Percentiles rank a stretch among this genome's conserved stretches.
These are phyloP conservation scores for Sonneratia caseolaris DNA, from an alignment of 345 rosid species.

Conservation along the genomic window DNA sequence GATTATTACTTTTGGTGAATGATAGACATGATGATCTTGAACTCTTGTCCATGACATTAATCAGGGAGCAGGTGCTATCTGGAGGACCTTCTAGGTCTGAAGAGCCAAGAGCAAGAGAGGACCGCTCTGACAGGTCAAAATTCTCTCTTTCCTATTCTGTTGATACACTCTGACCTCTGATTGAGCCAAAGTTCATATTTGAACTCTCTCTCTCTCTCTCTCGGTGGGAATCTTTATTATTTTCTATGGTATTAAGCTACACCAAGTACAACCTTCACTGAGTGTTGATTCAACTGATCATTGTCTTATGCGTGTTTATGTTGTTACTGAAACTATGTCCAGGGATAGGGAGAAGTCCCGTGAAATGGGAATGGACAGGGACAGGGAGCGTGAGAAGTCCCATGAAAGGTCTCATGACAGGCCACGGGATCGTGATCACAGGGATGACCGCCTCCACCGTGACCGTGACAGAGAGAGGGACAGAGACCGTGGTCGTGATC, in stretches of 20 bases:
- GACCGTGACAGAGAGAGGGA: conserved; percentile 30
- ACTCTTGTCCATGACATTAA: not conserved
- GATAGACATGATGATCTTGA: not conserved
- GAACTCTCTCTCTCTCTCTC: too few relatives aligned
- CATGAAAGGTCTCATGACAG: conserved; percentile 64
- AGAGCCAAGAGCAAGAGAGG: conserved; percentile 79
- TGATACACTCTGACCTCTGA: not conserved
- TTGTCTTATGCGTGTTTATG: not conserved
- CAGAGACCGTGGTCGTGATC: conserved; percentile 45
- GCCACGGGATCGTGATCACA: conserved; percentile 72
- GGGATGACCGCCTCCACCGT: conserved; percentile 56
- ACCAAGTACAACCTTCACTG: not conserved
- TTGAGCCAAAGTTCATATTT: not conserved
- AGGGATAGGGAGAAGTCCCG: conserved; percentile 59
- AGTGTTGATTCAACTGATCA: too few relatives aligned
- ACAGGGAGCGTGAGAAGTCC: conserved; percentile 65
- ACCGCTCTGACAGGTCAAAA: conserved; percentile 49
- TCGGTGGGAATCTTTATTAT: too few relatives aligned
- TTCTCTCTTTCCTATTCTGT: not conserved
- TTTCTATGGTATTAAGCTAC: not conserved
- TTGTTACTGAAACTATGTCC: conserved; percentile 10
- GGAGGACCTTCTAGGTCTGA: conserved; percentile 57
- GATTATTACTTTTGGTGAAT: not conserved
- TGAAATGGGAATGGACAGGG: conserved; percentile 72
- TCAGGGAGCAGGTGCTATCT: conserved; percentile 60